These are phyloP conservation scores for Artemisia tridentata DNA, from an alignment of 129 eudicot genomes.

Conservation along the genomic window DNA sequence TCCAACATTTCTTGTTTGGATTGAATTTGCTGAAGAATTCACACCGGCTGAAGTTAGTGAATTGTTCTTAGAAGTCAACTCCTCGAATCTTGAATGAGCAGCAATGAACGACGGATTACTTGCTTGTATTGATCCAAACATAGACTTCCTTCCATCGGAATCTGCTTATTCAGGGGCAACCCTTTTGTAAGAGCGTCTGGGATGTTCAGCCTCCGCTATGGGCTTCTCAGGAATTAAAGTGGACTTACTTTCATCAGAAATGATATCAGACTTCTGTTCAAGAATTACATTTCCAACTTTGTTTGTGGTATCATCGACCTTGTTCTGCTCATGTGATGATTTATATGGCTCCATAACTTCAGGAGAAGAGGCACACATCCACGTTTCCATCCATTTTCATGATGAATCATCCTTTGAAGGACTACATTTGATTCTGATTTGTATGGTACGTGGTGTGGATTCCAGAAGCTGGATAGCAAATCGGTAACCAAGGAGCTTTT, in stretches of 20 bases:
- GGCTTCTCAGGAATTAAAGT: slow-evolving; percentile 25
- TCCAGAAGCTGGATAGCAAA: slow-evolving; percentile 89
- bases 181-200: slow-evolving; percentile 38
- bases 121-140: slow-evolving; percentile 48
- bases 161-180: slow-evolving; percentile 47
- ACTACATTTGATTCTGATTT: slow-evolving; percentile 33
- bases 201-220: slow-evolving; percentile 36
- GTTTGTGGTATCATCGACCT: slow-evolving; percentile 19
- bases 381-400: slow-evolving; percentile 74
- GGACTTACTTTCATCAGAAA: slow-evolving; percentile 22
- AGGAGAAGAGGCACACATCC: slow-evolving; percentile 63
- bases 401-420: too few relatives aligned
- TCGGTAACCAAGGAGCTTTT: slow-evolving; percentile 67
- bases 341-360: slow-evolving; percentile 27
- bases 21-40: slow-evolving; percentile 32
- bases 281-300: slow-evolving; percentile 21
- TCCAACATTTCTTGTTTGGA: slow-evolving; percentile 10
- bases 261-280: neutral
- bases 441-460: slow-evolving; percentile 51
- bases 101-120: slow-evolving; percentile 72
- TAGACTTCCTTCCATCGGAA: slow-evolving; percentile 49
- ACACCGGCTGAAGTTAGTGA: neutral
- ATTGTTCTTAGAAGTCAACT: slow-evolving; percentile 42
- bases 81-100: slow-evolving; percentile 74
- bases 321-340: slow-evolving; percentile 28